These are phyloP conservation scores for Xylaria scruposa DNA, from an alignment of 495 filamentous ascomycete genomes.

Conservation along the genomic window DNA sequence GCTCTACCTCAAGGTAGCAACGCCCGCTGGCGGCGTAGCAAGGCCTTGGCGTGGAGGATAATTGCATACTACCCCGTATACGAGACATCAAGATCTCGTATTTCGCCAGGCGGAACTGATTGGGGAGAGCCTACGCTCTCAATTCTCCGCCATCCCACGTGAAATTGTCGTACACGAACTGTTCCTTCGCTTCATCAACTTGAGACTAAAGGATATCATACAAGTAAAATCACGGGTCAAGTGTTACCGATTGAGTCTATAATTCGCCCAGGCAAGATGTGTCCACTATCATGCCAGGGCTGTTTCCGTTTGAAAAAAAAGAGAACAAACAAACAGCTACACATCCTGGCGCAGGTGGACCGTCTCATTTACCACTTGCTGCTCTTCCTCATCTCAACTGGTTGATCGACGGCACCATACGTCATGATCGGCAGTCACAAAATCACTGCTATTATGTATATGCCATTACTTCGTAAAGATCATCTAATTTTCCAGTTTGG, in stretches of 20 bases:
- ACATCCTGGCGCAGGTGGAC: not conserved
- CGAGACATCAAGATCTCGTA: constrained; percentile 27
- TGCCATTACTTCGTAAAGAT: not conserved
- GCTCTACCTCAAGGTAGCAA: not conserved
- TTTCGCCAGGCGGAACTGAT: constrained; percentile 9
- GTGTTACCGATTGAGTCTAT: not conserved
- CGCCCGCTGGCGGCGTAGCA: constrained; percentile 2
- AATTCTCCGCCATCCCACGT: constrained; percentile 13
- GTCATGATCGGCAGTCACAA: constrained; percentile 21
- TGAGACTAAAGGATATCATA: not conserved
- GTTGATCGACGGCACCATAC: not conserved
- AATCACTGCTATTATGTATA: not conserved
- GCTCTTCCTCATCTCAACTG: not conserved
- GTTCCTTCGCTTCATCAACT: not conserved
- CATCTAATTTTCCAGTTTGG: not conserved
- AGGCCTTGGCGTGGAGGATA: constrained; percentile 25
- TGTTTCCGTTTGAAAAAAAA: not conserved
- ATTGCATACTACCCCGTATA: constrained; percentile 24
- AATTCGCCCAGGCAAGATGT: not conserved
- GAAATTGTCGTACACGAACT: constrained; percentile 15
- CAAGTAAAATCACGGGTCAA: not conserved
- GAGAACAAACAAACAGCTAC: not conserved
- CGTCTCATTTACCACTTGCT: constrained; percentile 18
- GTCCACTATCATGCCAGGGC: not conserved
- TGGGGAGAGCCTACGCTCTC: not conserved